These are phyloP conservation scores for Pythium brassicae DNA, from an alignment of 352 stramenopile genomes.

Conservation along the genomic window DNA sequence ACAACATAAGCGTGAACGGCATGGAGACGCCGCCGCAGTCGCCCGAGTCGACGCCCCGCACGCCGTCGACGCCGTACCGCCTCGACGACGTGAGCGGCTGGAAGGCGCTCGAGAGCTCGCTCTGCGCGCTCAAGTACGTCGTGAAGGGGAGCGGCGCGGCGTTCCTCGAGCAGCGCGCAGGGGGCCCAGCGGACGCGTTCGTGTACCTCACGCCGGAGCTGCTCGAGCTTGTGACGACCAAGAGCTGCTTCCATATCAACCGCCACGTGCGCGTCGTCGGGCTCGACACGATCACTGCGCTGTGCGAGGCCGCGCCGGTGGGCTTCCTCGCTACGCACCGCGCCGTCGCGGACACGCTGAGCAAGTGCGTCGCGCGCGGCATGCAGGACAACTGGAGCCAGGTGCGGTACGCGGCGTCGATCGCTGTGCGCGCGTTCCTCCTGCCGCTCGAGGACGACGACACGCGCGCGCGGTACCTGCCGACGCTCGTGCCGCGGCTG, in stretches of 20 bases:
- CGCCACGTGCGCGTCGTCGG: slow-evolving; percentile 91
- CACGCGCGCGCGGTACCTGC: slow-evolving; percentile 54
- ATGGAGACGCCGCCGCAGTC: slow-evolving; percentile 68
- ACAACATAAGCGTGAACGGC: slow-evolving; percentile 78
- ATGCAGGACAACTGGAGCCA: slow-evolving; percentile 98
- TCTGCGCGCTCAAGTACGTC: slow-evolving; percentile 84
- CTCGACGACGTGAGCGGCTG: slow-evolving; percentile 96
- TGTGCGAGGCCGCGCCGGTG: slow-evolving; percentile 40
- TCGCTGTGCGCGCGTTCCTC: slow-evolving; percentile 88
- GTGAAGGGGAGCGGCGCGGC: slow-evolving; percentile 69
- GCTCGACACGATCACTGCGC: slow-evolving; percentile 76
- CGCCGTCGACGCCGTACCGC: slow-evolving; percentile 70
- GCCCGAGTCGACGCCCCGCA: slow-evolving; percentile 57
- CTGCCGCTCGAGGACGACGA: slow-evolving; percentile 63
- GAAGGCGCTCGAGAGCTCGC: slow-evolving; percentile 94
- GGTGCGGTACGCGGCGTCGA: slow-evolving; percentile 93
- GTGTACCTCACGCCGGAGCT: slow-evolving; percentile 62
- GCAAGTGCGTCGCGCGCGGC: slow-evolving; percentile 67
- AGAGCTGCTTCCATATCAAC: slow-evolving; percentile 92
- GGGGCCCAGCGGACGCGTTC: slow-evolving; percentile 23
- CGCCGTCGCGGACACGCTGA: slow-evolving; percentile 38
- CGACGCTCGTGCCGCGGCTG: slow-evolving; percentile 90
- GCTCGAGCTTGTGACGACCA: slow-evolving; percentile 64
- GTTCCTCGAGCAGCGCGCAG: slow-evolving; percentile 41
- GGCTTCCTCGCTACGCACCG: slow-evolving; percentile 45